Evolutionary conservation across 73 alveolate species (phyloP).

Genomic region (Tetrahymena thermophila): DNA sequence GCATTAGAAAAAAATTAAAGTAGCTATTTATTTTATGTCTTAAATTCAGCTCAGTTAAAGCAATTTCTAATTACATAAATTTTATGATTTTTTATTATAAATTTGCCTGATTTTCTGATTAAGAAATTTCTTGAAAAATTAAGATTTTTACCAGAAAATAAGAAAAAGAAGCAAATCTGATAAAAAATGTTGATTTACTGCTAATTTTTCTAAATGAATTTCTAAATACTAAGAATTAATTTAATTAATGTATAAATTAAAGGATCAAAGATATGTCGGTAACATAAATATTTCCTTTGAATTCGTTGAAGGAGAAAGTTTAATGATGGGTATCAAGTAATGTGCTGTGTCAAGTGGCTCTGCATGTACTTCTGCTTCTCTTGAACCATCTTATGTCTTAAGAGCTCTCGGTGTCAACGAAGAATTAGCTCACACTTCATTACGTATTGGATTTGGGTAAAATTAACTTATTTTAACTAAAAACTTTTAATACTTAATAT

Average conservation of each 20-base stretch:
- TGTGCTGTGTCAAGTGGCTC: slow-evolving; percentile 94
- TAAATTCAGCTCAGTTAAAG: background rate
- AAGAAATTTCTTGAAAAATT: background rate
- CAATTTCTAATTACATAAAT: background rate
- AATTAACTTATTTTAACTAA: background rate
- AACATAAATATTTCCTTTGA: slow-evolving; percentile 82
- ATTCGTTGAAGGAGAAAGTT: slow-evolving; percentile 96
- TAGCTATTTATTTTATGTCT: background rate
- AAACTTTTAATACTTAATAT: background rate
- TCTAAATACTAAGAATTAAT: background rate
- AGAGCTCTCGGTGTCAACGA: slow-evolving; percentile 90
- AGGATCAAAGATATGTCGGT: slow-evolving; percentile 58
- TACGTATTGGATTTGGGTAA: slow-evolving; percentile 86
- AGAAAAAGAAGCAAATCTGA: background rate
- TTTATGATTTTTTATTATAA: background rate
- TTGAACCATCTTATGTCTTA: slow-evolving; percentile 90
- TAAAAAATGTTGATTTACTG: background rate
- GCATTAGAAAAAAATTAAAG: background rate
- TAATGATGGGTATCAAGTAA: slow-evolving; percentile 71
- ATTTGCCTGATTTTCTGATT: background rate
- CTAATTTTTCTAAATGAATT: background rate
- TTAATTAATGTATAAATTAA: background rate
- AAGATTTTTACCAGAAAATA: background rate
- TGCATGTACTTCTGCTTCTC: slow-evolving; percentile 95
- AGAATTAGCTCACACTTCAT: slow-evolving; percentile 84